Evolutionary conservation across 129 eudicot genomes (phyloP).

Genomic region (Pseudognaphalium luteoalbum): DNA sequence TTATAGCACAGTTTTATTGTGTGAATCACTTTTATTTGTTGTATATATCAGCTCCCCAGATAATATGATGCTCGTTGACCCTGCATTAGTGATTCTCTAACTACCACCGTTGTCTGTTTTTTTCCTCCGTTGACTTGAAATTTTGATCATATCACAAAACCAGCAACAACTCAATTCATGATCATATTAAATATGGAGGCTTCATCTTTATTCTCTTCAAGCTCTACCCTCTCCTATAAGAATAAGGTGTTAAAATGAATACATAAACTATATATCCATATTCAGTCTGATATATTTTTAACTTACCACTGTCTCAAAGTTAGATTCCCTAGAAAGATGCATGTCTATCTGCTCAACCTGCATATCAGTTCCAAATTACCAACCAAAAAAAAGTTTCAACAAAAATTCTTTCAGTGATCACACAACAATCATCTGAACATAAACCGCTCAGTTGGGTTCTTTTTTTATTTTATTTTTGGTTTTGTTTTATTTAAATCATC

Average conservation of each 20-base stretch:
- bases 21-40: no score
- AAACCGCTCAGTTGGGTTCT: constrained; percentile 63
- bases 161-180: no score
- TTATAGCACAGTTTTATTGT: no score
- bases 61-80: no score
- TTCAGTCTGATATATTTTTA: background rate
- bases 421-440: constrained; percentile 59
- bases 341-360: constrained; percentile 37
- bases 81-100: no score
- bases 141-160: no score
- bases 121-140: no score
- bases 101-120: no score
- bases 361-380: constrained; percentile 24
- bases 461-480: background rate
- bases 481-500: background rate
- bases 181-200: background rate
- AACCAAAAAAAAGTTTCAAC: constrained; percentile 11
- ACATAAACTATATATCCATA: background rate
- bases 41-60: no score
- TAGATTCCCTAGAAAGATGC: constrained; percentile 50
- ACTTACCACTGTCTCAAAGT: background rate
- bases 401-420: constrained; percentile 58
- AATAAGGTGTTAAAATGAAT: background rate
- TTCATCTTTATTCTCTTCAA: constrained; percentile 6
- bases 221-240: constrained; percentile 10